phyloP scores from a whole-genome alignment of 805 yeast genomes.

The Crinitomyces ghanaensis region DNA sequence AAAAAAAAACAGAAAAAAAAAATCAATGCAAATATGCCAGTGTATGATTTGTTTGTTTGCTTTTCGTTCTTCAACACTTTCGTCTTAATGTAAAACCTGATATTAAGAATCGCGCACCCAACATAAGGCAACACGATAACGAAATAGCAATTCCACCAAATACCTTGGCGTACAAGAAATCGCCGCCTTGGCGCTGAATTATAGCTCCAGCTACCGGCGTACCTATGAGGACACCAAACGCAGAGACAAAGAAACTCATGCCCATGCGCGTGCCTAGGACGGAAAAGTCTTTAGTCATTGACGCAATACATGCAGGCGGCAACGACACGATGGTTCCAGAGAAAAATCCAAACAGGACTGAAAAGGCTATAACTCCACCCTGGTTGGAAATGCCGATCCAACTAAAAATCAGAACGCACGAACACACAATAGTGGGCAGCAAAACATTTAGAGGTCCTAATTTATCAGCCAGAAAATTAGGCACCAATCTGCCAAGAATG shows the following conservation, averaged over 20 bases:
- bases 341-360: slow-evolving; percentile 23
- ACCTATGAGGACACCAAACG: slow-evolving; percentile 33
- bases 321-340: slow-evolving; percentile 25
- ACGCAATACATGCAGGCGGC: slow-evolving; percentile 24
- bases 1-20: no score
- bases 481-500: slow-evolving; percentile 38
- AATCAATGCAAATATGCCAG: no score
- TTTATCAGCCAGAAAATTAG: slow-evolving; percentile 37
- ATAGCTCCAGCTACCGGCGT: slow-evolving; percentile 24
- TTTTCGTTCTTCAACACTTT: no score
- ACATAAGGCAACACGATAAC: no score
- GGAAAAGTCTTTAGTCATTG: slow-evolving; percentile 19
- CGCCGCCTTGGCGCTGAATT: slow-evolving; percentile 11
- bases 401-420: slow-evolving; percentile 25
- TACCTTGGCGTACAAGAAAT: slow-evolving; percentile 14
- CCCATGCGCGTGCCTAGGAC: slow-evolving; percentile 40
- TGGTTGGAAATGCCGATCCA: slow-evolving; percentile 27
- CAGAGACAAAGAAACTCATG: slow-evolving; percentile 42
- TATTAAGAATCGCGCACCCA: no score
- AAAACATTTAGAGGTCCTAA: slow-evolving; percentile 36
- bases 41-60: no score
- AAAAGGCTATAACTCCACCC: slow-evolving; percentile 23
- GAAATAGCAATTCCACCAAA: no score
- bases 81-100: no score
- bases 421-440: slow-evolving; percentile 21